These are phyloP conservation scores for Cystobasidium slooffiae DNA, from an alignment of 1,284 basidiomycete species.

Conservation along the genomic window DNA sequence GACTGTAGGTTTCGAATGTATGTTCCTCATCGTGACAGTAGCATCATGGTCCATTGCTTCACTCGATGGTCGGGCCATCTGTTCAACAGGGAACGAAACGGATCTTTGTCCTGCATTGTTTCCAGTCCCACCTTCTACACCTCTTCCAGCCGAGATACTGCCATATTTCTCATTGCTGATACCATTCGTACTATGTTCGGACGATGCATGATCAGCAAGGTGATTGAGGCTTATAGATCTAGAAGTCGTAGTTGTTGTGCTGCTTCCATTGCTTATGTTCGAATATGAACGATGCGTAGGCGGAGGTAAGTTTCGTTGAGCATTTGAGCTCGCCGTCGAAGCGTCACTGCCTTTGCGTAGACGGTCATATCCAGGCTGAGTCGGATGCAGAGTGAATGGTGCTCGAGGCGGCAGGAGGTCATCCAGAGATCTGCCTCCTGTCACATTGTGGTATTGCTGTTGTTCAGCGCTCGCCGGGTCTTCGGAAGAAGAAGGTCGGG, in stretches of 20 bases:
- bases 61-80: neutral
- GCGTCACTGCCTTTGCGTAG: neutral
- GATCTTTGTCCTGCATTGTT: neutral
- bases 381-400: neutral
- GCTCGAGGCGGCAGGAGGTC: conserved; percentile 18
- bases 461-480: neutral
- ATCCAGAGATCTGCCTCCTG: conserved; percentile 14
- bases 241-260: neutral
- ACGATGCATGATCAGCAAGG: neutral
- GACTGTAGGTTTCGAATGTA: conserved; percentile 19
- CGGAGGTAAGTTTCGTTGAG: neutral
- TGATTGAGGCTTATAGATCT: neutral
- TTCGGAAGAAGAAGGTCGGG: neutral
- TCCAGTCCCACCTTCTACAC: neutral
- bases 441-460: neutral
- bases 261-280: neutral
- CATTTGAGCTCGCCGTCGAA: neutral
- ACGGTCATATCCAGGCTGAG: neutral
- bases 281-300: conserved; percentile 7
- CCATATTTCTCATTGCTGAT: neutral
- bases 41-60: conserved; percentile 21
- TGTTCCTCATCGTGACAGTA: conserved; percentile 21
- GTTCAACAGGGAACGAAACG: conserved; percentile 24
- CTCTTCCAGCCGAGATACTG: neutral
- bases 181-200: neutral